Evolutionary conservation across 2,329 filamentous ascomycete genomes (phyloP).

Genomic region (Samsoniella hepiali): DNA sequence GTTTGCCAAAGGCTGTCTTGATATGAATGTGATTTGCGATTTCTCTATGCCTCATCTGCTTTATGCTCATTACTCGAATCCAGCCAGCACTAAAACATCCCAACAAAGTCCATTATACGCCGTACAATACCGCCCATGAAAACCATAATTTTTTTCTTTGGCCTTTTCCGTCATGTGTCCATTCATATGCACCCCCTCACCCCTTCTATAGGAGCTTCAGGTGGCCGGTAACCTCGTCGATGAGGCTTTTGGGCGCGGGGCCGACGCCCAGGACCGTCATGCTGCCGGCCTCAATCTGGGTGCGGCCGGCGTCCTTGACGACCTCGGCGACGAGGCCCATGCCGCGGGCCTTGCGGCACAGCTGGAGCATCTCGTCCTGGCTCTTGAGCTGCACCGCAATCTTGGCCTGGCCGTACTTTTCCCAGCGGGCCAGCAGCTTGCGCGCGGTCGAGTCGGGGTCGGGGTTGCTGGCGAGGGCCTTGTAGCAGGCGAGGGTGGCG

Average conservation of each 20-base stretch:
- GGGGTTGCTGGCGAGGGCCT: constrained; percentile 62
- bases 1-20: background rate
- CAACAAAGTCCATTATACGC: constrained; percentile 2
- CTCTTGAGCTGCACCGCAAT: constrained; percentile 86
- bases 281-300: constrained; percentile 92
- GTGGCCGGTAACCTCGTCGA: constrained; percentile 81
- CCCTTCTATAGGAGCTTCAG: constrained; percentile 74
- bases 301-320: constrained; percentile 92
- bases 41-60: background rate
- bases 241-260: constrained; percentile 76
- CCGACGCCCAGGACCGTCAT: constrained; percentile 85
- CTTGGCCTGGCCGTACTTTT: constrained; percentile 83
- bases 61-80: background rate
- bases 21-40: background rate
- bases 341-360: constrained; percentile 76
- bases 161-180: background rate
- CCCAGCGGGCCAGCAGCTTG: constrained; percentile 76
- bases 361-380: constrained; percentile 73
- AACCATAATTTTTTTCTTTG: background rate
- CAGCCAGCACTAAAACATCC: background rate
- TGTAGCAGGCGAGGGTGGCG: constrained; percentile 97
- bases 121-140: background rate
- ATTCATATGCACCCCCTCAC: background rate
- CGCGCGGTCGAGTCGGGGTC: constrained; percentile 53
- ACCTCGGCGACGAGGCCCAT: constrained; percentile 84